phyloP scores from a whole-genome alignment of 1,139 yeast genomes.

The Yamadazyma dendronema region DNA sequence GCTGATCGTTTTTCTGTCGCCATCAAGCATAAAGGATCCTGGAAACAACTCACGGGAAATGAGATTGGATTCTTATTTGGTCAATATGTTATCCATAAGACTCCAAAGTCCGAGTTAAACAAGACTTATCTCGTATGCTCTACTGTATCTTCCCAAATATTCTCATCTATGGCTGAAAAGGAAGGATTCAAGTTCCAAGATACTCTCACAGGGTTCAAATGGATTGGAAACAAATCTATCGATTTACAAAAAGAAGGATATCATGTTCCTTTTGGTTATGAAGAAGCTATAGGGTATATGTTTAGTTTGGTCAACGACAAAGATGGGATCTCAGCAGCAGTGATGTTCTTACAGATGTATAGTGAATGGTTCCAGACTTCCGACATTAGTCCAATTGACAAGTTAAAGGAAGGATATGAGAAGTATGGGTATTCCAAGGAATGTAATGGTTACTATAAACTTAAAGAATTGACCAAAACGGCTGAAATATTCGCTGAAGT shows the following conservation, averaged over 20 bases:
- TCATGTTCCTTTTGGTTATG: slow-evolving; percentile 83
- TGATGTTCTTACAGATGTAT: slow-evolving; percentile 74
- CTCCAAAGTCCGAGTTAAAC: slow-evolving; percentile 25
- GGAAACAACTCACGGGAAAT: slow-evolving; percentile 88
- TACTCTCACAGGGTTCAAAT: slow-evolving; percentile 92
- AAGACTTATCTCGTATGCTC: slow-evolving; percentile 73
- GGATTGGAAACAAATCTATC: slow-evolving; percentile 92
- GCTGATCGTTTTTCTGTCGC: slow-evolving; percentile 89
- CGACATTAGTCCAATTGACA: slow-evolving; percentile 36
- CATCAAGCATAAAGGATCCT: slow-evolving; percentile 49
- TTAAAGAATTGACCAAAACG: slow-evolving; percentile 54
- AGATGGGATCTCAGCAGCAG: slow-evolving; percentile 86
- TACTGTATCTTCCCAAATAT: slow-evolving; percentile 86
- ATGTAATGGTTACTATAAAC: slow-evolving; percentile 80
- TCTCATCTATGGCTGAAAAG: slow-evolving; percentile 63
- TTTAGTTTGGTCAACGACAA: slow-evolving; percentile 84
- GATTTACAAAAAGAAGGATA: slow-evolving; percentile 65
- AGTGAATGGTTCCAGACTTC: slow-evolving; percentile 44
- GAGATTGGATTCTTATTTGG: slow-evolving; percentile 89
- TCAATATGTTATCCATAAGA: slow-evolving; percentile 48
- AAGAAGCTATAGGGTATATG: slow-evolving; percentile 97
- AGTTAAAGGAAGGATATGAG: slow-evolving; percentile 56
- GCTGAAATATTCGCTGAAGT: slow-evolving; percentile 47
- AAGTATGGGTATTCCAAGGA: slow-evolving; percentile 81
- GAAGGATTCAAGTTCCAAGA: slow-evolving; percentile 69